phyloP scores from a whole-genome alignment of 768 basidiomycete species.

The Boletus vermiculosoides region DNA sequence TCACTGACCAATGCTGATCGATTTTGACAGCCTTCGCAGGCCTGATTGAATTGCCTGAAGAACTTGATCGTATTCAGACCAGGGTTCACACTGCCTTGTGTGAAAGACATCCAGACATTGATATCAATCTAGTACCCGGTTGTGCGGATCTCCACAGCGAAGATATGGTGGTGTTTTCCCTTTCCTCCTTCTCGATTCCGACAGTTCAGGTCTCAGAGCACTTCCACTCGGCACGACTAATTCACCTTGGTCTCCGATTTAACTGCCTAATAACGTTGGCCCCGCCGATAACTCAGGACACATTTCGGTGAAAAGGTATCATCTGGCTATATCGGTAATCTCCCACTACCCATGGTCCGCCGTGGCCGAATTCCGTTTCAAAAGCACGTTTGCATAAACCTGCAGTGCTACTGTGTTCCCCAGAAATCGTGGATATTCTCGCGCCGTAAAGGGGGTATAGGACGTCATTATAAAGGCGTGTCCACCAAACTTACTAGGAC shows the following conservation, averaged over 20 bases:
- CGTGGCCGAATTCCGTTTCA: not conserved
- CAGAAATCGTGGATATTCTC: not conserved
- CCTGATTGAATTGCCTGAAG: slow-evolving; percentile 2
- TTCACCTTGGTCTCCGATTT: not conserved
- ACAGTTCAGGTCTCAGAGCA: slow-evolving; percentile 6
- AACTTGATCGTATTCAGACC: not conserved
- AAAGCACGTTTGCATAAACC: not conserved
- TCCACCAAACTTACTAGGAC: not conserved
- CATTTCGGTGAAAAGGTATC: not conserved
- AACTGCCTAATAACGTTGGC: not conserved
- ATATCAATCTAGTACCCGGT: not conserved
- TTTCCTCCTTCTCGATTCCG: slow-evolving; percentile 4
- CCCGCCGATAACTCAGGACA: not conserved
- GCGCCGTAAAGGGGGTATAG: not conserved
- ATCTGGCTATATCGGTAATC: not conserved
- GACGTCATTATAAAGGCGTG: not conserved
- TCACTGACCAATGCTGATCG: slow-evolving; percentile 1
- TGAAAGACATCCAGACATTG: slow-evolving; percentile 1
- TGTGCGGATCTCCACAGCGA: slow-evolving; percentile 12
- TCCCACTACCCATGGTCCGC: not conserved
- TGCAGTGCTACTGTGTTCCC: not conserved
- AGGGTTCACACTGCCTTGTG: slow-evolving; percentile 10
- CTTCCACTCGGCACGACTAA: slow-evolving; percentile 4
- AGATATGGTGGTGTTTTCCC: not conserved
- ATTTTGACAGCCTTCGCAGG: slow-evolving; percentile 12